Evolutionary conservation across 495 filamentous ascomycete species (phyloP), one percentile per base, ranked within the genome.

Genomic region (Hyaloscypha bicolor): DNA sequence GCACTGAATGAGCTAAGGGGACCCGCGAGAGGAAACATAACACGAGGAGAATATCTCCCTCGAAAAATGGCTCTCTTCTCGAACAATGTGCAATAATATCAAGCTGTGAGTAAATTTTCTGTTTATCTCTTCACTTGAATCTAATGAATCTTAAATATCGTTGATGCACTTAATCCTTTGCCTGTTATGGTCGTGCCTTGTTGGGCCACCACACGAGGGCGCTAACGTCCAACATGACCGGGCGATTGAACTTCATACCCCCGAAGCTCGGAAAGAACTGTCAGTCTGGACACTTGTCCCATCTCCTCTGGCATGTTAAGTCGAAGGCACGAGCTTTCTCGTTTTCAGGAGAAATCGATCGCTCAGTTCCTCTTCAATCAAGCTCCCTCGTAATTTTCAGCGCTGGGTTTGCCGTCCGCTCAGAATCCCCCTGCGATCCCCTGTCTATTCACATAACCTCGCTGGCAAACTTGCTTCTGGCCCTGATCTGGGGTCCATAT

Each of bases 401-500:
- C 42, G 16, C 42, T 19, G 42, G 16, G 42, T 4, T 48, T 48
- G 42, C 1, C 11, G 16, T 48, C 16, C 35, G 16, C 4, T 48
- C 42, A 48, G 9, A 12, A 16, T 48, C 42, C 4, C 42, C 16
- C 6, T 4, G 42, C 42, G 11, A 1, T 48, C 11, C 42, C 16
- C 16, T 48, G 11, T 19, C 42, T 12, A 19, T 37, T 72, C 59
- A 72, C 65, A 69, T 68, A 60, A 72, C 66, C 65, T 68, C 69
- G 29, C 37, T 53, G 2, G 93, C 93, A 81, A 97, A 88, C 68
- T 88, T 88, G 72, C 91, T 93, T 73, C 88, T 86, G 14, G 86
- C 88, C 62, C 94, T 81, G 66, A 98, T 96, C 77, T 73, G 85
- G 25, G 89, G 87, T 3, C 94, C 94, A 72, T 86, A 96, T 35